phyloP scores from a whole-genome alignment of 176 grass and related monocot species.

The Olyra latifolia region DNA sequence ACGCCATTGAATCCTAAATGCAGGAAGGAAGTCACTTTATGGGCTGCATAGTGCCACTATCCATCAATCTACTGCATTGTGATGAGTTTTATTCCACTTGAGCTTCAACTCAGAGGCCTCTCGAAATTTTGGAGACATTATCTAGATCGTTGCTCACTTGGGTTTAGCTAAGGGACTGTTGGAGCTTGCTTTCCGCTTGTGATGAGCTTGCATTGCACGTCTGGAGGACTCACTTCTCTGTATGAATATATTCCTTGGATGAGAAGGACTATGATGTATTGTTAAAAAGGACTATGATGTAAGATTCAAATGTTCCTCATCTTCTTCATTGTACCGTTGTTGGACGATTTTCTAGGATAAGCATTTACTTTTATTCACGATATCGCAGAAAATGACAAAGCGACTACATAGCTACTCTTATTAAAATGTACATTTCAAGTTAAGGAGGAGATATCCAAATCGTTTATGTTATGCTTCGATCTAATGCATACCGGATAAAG shows the following conservation, averaged over 20 bases:
- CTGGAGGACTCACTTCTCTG: constrained; percentile 69
- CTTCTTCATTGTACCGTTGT: constrained; percentile 4
- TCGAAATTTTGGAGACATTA: constrained; percentile 90
- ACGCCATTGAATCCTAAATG: no score
- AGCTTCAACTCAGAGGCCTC: constrained; percentile 67
- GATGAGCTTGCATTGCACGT: constrained; percentile 84
- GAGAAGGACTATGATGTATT: no score
- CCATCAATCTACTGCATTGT: not conserved
- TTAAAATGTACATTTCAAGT: not conserved
- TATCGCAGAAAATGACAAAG: not conserved
- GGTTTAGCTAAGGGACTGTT: constrained; percentile 50
- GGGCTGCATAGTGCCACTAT: no score
- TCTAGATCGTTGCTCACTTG: constrained; percentile 63
- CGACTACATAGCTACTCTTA: no score
- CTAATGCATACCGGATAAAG: not conserved
- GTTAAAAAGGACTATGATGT: no score
- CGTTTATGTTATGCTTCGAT: not conserved
- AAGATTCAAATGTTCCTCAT: constrained; percentile 44
- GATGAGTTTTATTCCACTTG: constrained; percentile 1
- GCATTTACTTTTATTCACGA: not conserved
- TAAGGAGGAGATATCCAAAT: not conserved
- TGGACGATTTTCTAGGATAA: not conserved
- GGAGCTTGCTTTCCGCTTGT: constrained; percentile 81
- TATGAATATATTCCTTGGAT: constrained; percentile 91
- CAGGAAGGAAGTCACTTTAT: no score